Evolutionary conservation across 1,139 yeast genomes (phyloP), one percentile per base, ranked within the genome.

Genomic region (Diutina mesorugosa): DNA sequence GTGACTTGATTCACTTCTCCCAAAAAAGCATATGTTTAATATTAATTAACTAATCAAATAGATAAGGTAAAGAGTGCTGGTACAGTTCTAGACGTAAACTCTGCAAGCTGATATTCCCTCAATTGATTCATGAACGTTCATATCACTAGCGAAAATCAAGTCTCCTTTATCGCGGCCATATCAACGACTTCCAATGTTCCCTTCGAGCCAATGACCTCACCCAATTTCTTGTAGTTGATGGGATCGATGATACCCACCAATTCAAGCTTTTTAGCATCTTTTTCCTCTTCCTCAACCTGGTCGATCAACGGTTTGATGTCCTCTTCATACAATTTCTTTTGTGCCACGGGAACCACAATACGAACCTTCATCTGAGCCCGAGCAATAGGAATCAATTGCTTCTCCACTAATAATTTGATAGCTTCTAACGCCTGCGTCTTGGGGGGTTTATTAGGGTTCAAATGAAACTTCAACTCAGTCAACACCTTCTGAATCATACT

Each of bases 381-480:
- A 0, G 90, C 95, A 60, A 93, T 91, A 10, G 99, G 98, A 50
- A 93, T 85, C 53, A 90, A 74, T 67, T 93, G 98, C 63, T 81
- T 80, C 47, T 84, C 81, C 8, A 88, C 85, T 56, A 93, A 73
- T 56, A 87, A 68, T 66, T 83, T 88, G 62, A 95, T 91, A 4
- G 96, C 97, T 59, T 93, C 98, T 57, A 95, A 72, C 0, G 98
- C 98, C 67, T 90, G 97, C 9, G 81, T 76, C 69, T 93, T 93
- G 45, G 97, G 88, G 1, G 90, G 79, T 63, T 87, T 87, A 57
- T 83, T 83, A n/a, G 91, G 80, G 47, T 83, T 83, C 61, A 89
- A 79, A 67, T 90, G 91, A 68, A 87, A 90, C 61, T 90, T 91
- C 56, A 90, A 70, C 65, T 89, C 95, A 55, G 78, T 78, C 58